Base-by-base conservation (phyloP, 2,329 filamentous ascomycete species). In the Botryosphaeria dothidea region DNA sequence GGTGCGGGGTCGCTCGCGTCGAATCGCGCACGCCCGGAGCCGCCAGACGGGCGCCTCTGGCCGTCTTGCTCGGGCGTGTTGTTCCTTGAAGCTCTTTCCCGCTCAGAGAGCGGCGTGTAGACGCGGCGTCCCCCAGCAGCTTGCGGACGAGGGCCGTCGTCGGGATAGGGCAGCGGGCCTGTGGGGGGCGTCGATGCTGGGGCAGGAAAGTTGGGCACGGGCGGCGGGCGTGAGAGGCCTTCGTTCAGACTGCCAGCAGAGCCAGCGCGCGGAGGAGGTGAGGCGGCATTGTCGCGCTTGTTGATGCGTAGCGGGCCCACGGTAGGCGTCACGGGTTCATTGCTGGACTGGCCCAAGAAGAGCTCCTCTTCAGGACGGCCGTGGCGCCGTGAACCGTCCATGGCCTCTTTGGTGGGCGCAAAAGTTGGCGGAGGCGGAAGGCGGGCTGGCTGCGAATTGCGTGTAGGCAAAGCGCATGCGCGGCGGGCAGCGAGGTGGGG, bases 261-360 rank as follows among this genome's bases (percentile, higher is more conserved):
- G 88, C 78, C 71, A 73, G 76, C 72, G 72, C 72, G 82, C 57
- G 85, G 86, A 71, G 87, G 86, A 52, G 78, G 79, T 66, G 78
- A 76, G 69, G 73, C 79, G 71, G 57, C 79, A 72, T 88, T 86
- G 27, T 60, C 56, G 65, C 89, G 88, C 78, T 96, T 96, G 81
- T 89, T 90, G 76, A 96, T 96, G 73, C 92, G 88, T 78, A 97
- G 79, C 66, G 93, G 93, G 72, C 91, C 91, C 70, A 96, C 86
- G 19, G 91, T 92, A 65, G 92, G 91, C 72, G 91, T 92, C 72
- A 92, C 88, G 51, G 79, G 77, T 64, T 78, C 80, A 58, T 77
- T 71, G 49, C 63, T 51, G 36, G 69, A 60, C 74, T 79, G 67
- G 48, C 83, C 78, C 69, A 96, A 85, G 81, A 96, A 94, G 82